Evolutionary conservation across 345 rosid genomes (phyloP).

Genomic region (Bruguiera parviflora): DNA sequence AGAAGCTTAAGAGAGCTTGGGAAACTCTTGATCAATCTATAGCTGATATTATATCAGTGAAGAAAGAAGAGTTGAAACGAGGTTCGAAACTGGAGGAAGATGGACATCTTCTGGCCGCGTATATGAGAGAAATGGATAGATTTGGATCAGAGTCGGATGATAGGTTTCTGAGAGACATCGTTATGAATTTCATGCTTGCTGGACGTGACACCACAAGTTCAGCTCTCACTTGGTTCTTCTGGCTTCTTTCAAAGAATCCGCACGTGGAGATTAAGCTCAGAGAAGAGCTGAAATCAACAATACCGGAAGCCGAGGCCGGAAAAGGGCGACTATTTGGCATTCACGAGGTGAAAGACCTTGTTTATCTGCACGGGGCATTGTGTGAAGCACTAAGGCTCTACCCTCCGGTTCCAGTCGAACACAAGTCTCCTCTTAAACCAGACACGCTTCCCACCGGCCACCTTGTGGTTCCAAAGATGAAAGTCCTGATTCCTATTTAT

Average conservation of each 20-base stretch:
- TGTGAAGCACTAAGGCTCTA: constrained; percentile 73
- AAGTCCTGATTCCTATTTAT: constrained; percentile 55
- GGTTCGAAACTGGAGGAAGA: background rate
- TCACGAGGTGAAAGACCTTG: constrained; percentile 44
- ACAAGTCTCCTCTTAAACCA: constrained; percentile 49
- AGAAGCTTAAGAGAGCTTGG: constrained; percentile 44
- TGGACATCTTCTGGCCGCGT: constrained; percentile 39
- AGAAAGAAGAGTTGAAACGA: constrained; percentile 25
- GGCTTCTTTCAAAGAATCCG: constrained; percentile 44
- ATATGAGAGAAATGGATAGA: constrained; percentile 35
- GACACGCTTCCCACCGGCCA: constrained; percentile 74
- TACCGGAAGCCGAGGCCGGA: constrained; percentile 13
- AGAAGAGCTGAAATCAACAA: constrained; percentile 30
- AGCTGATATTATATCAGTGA: constrained; percentile 38
- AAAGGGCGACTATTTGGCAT: constrained; percentile 31
- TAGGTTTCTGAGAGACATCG: constrained; percentile 53
- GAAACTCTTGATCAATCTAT: constrained; percentile 32
- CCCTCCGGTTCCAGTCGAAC: constrained; percentile 75
- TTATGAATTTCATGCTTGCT: constrained; percentile 64
- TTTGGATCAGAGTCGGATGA: constrained; percentile 27
- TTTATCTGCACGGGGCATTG: constrained; percentile 48
- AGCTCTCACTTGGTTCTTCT: constrained; percentile 72
- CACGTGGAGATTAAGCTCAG: constrained; percentile 33
- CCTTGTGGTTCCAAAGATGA: constrained; percentile 41
- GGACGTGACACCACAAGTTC: constrained; percentile 71